These are phyloP conservation scores for Acacia melanoxylon DNA, from an alignment of 306 rosid genomes.

Conservation along the genomic window DNA sequence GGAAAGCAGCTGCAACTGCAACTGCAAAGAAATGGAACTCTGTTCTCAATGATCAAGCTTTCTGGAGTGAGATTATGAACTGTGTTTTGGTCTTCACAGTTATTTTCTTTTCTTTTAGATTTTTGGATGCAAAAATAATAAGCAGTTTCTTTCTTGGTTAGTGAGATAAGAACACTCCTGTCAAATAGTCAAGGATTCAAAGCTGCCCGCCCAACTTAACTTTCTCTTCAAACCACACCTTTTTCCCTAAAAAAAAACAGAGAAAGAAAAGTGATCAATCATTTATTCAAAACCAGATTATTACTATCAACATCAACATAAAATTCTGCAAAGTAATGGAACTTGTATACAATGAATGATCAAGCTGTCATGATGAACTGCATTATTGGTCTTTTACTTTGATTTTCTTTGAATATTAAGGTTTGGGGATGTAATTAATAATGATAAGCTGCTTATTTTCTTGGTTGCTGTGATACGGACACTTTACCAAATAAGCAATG, in stretches of 20 bases:
- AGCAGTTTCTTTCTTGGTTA: background rate
- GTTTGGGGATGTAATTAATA: too few relatives aligned
- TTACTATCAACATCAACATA: too few relatives aligned
- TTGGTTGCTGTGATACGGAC: background rate
- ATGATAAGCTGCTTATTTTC: background rate
- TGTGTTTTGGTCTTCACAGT: background rate
- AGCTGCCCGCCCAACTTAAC: background rate
- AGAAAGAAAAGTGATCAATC: too few relatives aligned
- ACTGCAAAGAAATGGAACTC: constrained; percentile 11
- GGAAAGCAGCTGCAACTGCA: background rate
- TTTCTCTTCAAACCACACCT: too few relatives aligned
- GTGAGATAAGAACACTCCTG: too few relatives aligned
- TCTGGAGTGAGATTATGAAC: background rate
- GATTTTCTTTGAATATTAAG: background rate
- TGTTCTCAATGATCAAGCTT: background rate
- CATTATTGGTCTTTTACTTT: background rate
- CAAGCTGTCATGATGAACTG: background rate
- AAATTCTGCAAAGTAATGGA: constrained; percentile 26
- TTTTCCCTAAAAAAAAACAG: too few relatives aligned
- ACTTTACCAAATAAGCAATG: too few relatives aligned
- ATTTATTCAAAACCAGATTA: too few relatives aligned
- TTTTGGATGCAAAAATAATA: background rate
- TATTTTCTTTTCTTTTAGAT: background rate
- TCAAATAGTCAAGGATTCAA: background rate
- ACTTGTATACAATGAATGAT: background rate